These are phyloP conservation scores for Arthrobotrys musiformis DNA, from an alignment of 2,329 filamentous ascomycete species.

Conservation along the genomic window DNA sequence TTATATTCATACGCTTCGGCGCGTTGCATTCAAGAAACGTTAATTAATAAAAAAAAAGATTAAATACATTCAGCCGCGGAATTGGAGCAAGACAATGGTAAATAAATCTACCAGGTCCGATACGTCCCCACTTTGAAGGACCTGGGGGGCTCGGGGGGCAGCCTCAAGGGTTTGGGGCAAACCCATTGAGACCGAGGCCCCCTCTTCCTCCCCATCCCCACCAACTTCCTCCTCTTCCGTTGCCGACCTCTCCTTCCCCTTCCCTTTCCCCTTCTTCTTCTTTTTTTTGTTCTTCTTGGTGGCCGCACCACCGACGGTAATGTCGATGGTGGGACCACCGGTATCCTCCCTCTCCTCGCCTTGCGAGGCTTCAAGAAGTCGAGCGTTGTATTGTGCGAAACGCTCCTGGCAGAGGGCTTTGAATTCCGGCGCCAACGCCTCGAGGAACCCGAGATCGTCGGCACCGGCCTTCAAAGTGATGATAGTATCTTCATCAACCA, in stretches of 20 bases:
- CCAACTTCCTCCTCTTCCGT: not conserved
- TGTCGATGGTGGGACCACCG: not conserved
- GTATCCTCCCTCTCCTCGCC: not conserved
- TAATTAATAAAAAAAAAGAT: not conserved
- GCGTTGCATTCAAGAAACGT: too few species aligned
- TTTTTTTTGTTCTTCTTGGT: not conserved
- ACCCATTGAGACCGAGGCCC: not conserved
- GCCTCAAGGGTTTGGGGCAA: not conserved
- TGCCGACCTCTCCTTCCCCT: too few species aligned
- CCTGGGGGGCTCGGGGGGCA: not conserved
- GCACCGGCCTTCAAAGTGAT: not conserved
- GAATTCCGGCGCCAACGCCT: slow-evolving; percentile 18
- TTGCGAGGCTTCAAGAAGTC: not conserved
- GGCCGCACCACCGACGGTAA: not conserved
- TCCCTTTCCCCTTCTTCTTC: not conserved
- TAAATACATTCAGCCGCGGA: not conserved
- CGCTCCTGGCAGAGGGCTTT: not conserved
- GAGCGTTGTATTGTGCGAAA: not conserved
- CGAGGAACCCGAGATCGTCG: slow-evolving; percentile 21
- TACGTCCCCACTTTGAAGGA: not conserved
- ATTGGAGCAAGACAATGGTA: not conserved
- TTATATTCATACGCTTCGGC: too few species aligned
- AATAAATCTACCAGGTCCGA: not conserved
- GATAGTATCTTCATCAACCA: not conserved
- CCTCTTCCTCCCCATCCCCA: not conserved